Base-by-base conservation (phyloP, 2,329 filamentous ascomycete species). In the Thielaviopsis punctulata region DNA sequence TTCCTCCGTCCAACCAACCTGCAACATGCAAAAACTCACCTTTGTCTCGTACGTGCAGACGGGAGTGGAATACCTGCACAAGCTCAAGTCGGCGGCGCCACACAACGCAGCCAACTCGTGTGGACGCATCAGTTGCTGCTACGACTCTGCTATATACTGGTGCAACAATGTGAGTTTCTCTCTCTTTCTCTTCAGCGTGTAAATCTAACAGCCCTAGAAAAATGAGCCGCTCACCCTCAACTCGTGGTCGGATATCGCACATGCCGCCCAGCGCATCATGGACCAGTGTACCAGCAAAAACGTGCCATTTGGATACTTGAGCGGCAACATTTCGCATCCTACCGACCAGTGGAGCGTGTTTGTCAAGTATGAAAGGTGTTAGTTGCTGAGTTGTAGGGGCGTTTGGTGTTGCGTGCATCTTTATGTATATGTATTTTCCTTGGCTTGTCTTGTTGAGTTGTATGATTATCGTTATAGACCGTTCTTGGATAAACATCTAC, bases 401-500 rank as follows among this genome's bases (percentile, higher is more conserved):
- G 25, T 27, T 10, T 27, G 10, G 5, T 27, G 5, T 10, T 27
- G 10, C 25, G 5, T 27, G 25, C 10, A 27, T 10, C 25, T 5
- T 6, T 10, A 5, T 27, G 25, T 27, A 27, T 10, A n/a, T 45
- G 10, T 23, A 25, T 45, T 24, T 5, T 23, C 18, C 18, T 25
- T 25, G 2, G 21, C 19, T 47, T 25, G 18, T 4, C 1, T n/a
- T n/a, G n/a, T n/a, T n/a, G n/a, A 2, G 8, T 19, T 43, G 15
- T 18, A 10, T 21, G 4, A 13, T 6, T 8, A 8, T 43, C n/a
- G 6, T 6, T 15, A 7, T n/a, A 8, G 39, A 2, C 39, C 7
- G 15, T 15, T 9, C 5, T 19, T 44, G 76, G 15, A 62, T 70
- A 24, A 64, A 66, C 7, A 66, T 69, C n/a, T n/a, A n/a, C n/a